These are phyloP conservation scores for Ceratopteris richardii DNA, from an alignment of 75 land plant species.

Conservation along the genomic window DNA sequence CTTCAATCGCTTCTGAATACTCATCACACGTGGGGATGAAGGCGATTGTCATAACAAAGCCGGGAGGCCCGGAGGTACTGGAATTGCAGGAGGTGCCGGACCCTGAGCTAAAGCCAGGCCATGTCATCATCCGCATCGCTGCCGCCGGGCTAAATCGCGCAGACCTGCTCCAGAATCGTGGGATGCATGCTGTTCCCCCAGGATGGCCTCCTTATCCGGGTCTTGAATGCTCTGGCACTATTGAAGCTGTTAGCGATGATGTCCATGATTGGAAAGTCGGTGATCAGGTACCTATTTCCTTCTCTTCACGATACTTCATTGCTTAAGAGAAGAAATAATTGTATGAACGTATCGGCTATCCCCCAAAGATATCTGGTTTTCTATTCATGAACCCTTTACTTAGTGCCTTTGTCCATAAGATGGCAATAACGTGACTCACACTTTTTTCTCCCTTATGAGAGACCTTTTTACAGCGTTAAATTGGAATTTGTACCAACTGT, in stretches of 20 bases:
- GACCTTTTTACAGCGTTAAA: too few species aligned
- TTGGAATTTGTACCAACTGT: too few species aligned
- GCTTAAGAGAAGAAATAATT: neutral
- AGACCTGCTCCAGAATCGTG: conserved; percentile 64
- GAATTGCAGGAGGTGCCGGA: conserved; percentile 64
- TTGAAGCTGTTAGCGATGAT: conserved; percentile 50
- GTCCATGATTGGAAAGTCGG: conserved; percentile 80
- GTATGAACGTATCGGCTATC: too few species aligned
- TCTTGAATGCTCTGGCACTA: conserved; percentile 86
- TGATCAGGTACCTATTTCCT: conserved; percentile 51
- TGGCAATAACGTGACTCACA: too few species aligned
- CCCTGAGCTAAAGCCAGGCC: conserved; percentile 40
- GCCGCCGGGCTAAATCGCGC: conserved; percentile 83
- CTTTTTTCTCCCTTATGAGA: too few species aligned
- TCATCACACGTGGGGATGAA: conserved; percentile 48
- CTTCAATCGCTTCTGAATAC: too few species aligned
- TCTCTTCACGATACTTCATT: neutral
- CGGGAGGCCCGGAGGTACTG: conserved; percentile 66
- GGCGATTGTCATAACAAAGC: conserved; percentile 57
- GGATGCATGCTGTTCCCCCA: conserved; percentile 55
- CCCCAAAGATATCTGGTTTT: too few species aligned
- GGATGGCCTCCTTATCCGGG: conserved; percentile 76
- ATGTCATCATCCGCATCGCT: conserved; percentile 57
- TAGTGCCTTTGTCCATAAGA: too few species aligned
- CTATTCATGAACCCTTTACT: too few species aligned